phyloP scores from a whole-genome alignment of 805 yeast genomes.

The Candida insectalens region DNA sequence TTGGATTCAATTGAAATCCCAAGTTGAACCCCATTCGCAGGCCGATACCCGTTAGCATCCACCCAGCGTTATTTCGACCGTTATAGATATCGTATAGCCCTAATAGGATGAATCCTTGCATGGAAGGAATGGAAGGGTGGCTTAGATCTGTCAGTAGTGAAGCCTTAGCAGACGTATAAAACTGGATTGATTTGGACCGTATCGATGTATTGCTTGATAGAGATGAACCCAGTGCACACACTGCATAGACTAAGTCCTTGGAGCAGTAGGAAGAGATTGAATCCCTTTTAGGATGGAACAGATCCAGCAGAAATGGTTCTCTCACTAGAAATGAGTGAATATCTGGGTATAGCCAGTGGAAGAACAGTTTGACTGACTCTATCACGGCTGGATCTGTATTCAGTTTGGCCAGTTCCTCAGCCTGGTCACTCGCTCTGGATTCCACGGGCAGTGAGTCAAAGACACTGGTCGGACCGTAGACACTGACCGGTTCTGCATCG shows the following conservation, averaged over 20 bases:
- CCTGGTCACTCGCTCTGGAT: not conserved
- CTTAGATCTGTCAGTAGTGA: constrained; percentile 31
- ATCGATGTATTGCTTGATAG: constrained; percentile 34
- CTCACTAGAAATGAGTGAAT: constrained; percentile 53
- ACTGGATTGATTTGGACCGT: constrained; percentile 30
- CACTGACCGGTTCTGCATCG: constrained; percentile 8
- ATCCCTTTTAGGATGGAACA: constrained; percentile 43
- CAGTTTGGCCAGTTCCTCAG: constrained; percentile 13
- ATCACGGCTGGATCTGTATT: constrained; percentile 22
- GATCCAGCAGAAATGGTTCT: constrained; percentile 52
- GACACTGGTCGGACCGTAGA: constrained; percentile 22
- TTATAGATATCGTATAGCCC: constrained; percentile 55
- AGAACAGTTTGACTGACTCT: constrained; percentile 24
- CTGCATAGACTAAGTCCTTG: constrained; percentile 40
- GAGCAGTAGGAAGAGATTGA: constrained; percentile 40
- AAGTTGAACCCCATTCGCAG: constrained; percentile 56
- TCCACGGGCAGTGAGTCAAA: constrained; percentile 18
- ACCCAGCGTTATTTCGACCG: constrained; percentile 48
- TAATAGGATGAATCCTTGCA: constrained; percentile 48
- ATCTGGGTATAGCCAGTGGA: constrained; percentile 60
- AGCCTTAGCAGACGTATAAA: constrained; percentile 37
- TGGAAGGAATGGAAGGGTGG: constrained; percentile 39
- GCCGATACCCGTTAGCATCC: constrained; percentile 57
- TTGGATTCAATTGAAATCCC: constrained; percentile 54
- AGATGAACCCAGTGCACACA: constrained; percentile 51